phyloP scores from a whole-genome alignment of 2,329 filamentous ascomycete genomes.

The Zymoseptoria pseudotritici region DNA sequence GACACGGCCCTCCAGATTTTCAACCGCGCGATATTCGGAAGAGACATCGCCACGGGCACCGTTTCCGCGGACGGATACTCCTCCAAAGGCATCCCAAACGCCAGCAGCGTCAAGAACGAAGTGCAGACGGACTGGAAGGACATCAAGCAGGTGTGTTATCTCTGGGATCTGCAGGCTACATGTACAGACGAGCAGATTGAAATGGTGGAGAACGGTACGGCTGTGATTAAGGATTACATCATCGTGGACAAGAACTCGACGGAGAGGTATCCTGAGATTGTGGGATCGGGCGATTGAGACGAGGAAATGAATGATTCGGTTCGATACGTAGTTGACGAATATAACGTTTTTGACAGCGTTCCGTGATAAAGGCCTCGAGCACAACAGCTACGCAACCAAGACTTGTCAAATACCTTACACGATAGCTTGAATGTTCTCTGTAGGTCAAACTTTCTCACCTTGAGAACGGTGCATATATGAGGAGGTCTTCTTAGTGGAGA shows the following conservation, averaged over 20 bases:
- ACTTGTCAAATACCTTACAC: too few relatives aligned
- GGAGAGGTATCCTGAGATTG: slow-evolving; percentile 12
- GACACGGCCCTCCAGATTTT: slow-evolving; percentile 49
- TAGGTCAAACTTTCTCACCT: too few relatives aligned
- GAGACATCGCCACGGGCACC: slow-evolving; percentile 39
- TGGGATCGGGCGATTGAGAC: background rate
- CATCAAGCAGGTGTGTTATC: slow-evolving; percentile 12
- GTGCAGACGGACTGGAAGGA: background rate
- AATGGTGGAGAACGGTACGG: slow-evolving; percentile 9
- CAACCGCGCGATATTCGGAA: slow-evolving; percentile 44
- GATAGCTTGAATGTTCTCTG: too few relatives aligned
- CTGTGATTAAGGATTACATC: slow-evolving; percentile 13
- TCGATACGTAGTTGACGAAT: too few relatives aligned
- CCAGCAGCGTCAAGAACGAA: slow-evolving; percentile 26
- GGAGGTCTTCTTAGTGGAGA: too few relatives aligned
- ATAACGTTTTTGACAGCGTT: too few relatives aligned
- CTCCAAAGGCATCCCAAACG: slow-evolving; percentile 16
- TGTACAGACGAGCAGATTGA: slow-evolving; percentile 17
- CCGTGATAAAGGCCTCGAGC: too few relatives aligned
- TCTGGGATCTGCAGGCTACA: slow-evolving; percentile 10
- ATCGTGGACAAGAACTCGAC: slow-evolving; percentile 17
- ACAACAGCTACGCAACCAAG: too few relatives aligned
- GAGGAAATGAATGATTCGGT: background rate
- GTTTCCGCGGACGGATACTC: background rate
- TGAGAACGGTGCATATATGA: too few relatives aligned